Percentiles rank a stretch among this genome's conserved stretches.
phyloP scores from a whole-genome alignment of 768 basidiomycete genomes.

The Lactifluus hygrophoroides region DNA sequence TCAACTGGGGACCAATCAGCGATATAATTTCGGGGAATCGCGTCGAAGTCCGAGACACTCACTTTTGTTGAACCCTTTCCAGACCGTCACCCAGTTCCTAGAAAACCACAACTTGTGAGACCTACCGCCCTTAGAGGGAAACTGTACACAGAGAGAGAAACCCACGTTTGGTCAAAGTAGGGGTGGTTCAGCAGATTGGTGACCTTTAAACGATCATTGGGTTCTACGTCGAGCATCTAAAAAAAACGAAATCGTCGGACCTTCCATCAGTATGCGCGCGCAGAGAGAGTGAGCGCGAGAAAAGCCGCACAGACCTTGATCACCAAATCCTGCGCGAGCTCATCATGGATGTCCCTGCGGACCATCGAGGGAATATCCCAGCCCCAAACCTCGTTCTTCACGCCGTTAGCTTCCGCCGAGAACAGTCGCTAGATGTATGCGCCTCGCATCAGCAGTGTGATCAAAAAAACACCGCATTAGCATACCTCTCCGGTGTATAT shows the following conservation, averaged over 20 bases:
- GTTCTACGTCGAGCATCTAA: slow-evolving; percentile 9
- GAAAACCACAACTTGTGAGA: neutral
- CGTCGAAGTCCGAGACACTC: neutral
- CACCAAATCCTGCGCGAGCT: neutral
- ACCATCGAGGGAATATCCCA: slow-evolving; percentile 7
- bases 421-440: slow-evolving; percentile 4
- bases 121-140: neutral
- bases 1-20: neutral
- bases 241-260: neutral
- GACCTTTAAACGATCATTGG: neutral
- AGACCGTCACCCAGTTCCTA: neutral
- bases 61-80: neutral
- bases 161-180: slow-evolving; percentile 1
- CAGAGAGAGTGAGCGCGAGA: neutral
- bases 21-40: no score
- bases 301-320: neutral
- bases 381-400: slow-evolving; percentile 13
- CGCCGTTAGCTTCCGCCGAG: neutral
- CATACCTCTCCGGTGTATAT: slow-evolving; percentile 4
- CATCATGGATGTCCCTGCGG: neutral
- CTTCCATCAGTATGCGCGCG: neutral
- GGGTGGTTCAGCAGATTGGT: neutral
- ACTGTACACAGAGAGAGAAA: neutral
- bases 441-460: neutral
- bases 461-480: no score